Evolutionary conservation across 768 basidiomycete genomes (phyloP).

Genomic region (Cytidiella melzeri): DNA sequence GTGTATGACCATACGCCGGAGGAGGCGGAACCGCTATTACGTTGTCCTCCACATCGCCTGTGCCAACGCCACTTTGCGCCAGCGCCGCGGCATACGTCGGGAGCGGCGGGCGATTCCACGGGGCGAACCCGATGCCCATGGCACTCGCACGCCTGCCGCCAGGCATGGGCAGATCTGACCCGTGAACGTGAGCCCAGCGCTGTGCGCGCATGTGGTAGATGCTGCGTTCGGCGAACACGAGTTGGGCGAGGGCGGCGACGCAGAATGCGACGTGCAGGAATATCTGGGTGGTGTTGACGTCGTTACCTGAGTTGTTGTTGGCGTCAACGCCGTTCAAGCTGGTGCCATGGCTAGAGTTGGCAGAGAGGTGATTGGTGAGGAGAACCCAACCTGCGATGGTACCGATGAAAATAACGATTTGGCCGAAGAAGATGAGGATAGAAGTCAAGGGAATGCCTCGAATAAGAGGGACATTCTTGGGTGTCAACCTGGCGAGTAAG

Average conservation of each 20-base stretch:
- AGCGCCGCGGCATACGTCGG: constrained; percentile 69
- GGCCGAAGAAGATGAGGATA: constrained; percentile 35
- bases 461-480: constrained; percentile 31
- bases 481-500: constrained; percentile 33
- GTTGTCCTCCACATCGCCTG: constrained; percentile 71
- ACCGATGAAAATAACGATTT: constrained; percentile 33
- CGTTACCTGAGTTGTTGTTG: constrained; percentile 4
- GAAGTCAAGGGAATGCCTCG: constrained; percentile 43
- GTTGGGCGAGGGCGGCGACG: constrained; percentile 42
- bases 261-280: constrained; percentile 62
- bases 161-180: constrained; percentile 39
- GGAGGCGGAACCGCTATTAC: constrained; percentile 64
- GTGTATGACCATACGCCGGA: constrained; percentile 71
- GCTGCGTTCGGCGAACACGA: constrained; percentile 59
- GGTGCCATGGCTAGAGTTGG: constrained; percentile 10
- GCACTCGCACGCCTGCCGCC: constrained; percentile 21
- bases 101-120: constrained; percentile 66
- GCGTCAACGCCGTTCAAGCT: no score
- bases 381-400: constrained; percentile 56
- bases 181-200: constrained; percentile 48
- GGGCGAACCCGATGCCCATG: constrained; percentile 32
- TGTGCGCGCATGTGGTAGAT: constrained; percentile 64
- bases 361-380: constrained; percentile 22
- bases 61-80: constrained; percentile 61
- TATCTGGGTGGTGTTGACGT: constrained; percentile 26